Evolutionary conservation across 1,284 basidiomycete species (phyloP).

Genomic region (Blastosporella zonata): DNA sequence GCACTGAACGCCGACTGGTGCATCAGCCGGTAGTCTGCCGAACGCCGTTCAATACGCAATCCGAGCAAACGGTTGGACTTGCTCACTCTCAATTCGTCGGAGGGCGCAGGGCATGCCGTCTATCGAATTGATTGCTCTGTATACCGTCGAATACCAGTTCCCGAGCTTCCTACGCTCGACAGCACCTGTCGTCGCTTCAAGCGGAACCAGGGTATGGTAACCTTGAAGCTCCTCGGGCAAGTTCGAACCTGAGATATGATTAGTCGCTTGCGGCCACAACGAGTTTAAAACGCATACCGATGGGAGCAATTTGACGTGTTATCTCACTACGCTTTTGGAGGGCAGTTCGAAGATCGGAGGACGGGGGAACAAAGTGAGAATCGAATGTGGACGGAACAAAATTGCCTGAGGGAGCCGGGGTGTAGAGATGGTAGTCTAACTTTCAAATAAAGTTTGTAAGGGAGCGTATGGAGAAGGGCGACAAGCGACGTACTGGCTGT

Average conservation of each 20-base stretch:
- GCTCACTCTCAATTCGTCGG: conserved; percentile 83
- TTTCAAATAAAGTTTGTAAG: conserved; percentile 26
- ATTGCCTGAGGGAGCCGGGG: conserved; percentile 51
- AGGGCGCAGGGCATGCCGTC: conserved; percentile 83
- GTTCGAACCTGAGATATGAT: conserved; percentile 44
- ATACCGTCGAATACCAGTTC: conserved; percentile 78
- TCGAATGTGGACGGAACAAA: conserved; percentile 62
- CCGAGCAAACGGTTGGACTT: not conserved
- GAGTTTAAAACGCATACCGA: conserved; percentile 21
- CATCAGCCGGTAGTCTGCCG: conserved; percentile 77
- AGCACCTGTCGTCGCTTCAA: conserved; percentile 52
- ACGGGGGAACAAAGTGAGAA: conserved; percentile 44
- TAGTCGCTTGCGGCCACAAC: not conserved
- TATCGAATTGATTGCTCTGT: conserved; percentile 75
- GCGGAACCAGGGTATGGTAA: conserved; percentile 84
- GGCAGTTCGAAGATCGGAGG: conserved; percentile 74
- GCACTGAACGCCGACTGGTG: conserved; percentile 80
- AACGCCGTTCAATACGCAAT: conserved; percentile 17
- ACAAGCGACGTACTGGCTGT: conserved; percentile 57
- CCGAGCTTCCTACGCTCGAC: conserved; percentile 67
- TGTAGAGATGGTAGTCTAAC: conserved; percentile 93
- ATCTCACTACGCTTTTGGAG: conserved; percentile 82
- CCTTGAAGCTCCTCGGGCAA: conserved; percentile 89
- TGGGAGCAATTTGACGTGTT: conserved; percentile 41
- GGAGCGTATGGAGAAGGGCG: not conserved